Conservation (phyloP, 2,329 filamentous ascomycete genomes). For the Harringtonia aguacate region DNA sequence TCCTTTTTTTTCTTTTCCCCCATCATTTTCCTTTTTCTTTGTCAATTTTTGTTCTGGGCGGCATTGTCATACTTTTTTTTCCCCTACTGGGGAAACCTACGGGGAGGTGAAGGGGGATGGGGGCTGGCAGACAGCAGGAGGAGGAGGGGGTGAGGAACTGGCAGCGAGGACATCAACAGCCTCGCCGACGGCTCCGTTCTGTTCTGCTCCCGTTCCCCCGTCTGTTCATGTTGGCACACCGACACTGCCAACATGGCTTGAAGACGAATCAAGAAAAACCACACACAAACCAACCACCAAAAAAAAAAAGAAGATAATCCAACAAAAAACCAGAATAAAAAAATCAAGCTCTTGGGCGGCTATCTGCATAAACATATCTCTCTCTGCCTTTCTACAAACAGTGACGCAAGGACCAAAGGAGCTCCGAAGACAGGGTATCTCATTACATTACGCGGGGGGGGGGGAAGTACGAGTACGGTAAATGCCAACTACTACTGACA, state of each 20-base stretch:
- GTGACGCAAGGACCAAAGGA: background rate
- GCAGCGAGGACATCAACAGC: conserved; percentile 25
- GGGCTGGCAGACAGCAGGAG: background rate
- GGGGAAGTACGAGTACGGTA: background rate
- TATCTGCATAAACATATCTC: conserved; percentile 10
- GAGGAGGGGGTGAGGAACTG: background rate
- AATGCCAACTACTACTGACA: background rate
- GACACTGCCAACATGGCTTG: background rate
- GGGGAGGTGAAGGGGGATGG: conserved; percentile 2
- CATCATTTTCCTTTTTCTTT: background rate
- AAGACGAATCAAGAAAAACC: background rate
- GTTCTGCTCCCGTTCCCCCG: background rate
- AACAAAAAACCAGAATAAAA: conserved; percentile 7
- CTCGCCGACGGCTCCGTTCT: conserved; percentile 28
- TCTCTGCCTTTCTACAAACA: background rate
- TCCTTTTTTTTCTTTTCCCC: background rate
- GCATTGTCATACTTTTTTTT: conserved; percentile 5
- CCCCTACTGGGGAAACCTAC: background rate
- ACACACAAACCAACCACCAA: conserved; percentile 2
- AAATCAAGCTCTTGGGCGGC: conserved; percentile 11
- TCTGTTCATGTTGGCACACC: conserved; percentile 1
- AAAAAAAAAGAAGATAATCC: conserved; percentile 3
- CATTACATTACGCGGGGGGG: background rate
- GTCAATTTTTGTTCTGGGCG: conserved; percentile 7
- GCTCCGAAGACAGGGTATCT: too few species aligned